Conservation (phyloP, 23 red algal genomes). For the Agarophyton chilense region DNA sequence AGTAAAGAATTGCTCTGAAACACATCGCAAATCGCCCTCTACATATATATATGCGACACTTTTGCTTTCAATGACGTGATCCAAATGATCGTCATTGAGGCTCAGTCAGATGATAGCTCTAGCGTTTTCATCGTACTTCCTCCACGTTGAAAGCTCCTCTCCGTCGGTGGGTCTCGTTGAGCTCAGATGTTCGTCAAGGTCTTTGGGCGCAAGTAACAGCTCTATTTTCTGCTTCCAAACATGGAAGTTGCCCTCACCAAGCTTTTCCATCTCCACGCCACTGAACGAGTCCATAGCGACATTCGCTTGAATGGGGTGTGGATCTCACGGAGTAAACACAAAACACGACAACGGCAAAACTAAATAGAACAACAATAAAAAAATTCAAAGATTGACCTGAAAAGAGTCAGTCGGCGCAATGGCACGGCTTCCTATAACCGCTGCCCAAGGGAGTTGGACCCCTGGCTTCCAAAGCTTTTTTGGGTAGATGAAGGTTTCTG, state of each 20-base stretch:
- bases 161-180: background rate
- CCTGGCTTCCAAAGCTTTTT: slow-evolving; percentile 6
- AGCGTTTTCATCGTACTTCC: slow-evolving; percentile 29
- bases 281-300: background rate
- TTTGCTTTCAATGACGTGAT: background rate
- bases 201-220: slow-evolving; percentile 13
- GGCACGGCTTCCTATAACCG: background rate
- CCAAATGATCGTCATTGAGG: slow-evolving; percentile 12
- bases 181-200: slow-evolving; percentile 32
- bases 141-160: slow-evolving; percentile 6
- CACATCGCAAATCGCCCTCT: too few relatives aligned
- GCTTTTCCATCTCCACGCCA: slow-evolving; percentile 16
- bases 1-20: too few relatives aligned
- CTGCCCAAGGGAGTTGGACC: background rate
- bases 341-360: background rate
- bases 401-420: background rate
- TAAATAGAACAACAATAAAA: background rate
- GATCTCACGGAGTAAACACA: background rate
- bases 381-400: too few relatives aligned
- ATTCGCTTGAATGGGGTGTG: background rate
- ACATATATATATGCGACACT: too few relatives aligned
- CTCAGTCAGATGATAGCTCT: slow-evolving; percentile 37
- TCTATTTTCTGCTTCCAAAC: slow-evolving; percentile 40
- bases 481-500: slow-evolving; percentile 26
- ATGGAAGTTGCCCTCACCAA: slow-evolving; percentile 26